Conservation (phyloP, 2,329 filamentous ascomycete species). For the Aspergillus ustus region DNA sequence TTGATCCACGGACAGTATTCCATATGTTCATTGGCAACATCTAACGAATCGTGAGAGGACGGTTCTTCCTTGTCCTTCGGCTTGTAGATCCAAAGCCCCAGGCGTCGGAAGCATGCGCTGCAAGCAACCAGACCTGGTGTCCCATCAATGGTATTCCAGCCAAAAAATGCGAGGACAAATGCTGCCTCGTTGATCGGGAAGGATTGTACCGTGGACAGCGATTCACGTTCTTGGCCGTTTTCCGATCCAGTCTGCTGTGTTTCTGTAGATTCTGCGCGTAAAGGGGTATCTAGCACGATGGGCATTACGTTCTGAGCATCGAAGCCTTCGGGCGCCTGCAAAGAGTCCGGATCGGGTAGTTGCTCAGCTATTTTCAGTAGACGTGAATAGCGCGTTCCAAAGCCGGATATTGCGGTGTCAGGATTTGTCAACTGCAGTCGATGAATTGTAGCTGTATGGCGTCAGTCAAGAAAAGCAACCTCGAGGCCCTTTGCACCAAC, state of each 20-base stretch:
- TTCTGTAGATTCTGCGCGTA: constrained; percentile 27
- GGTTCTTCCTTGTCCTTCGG: constrained; percentile 64
- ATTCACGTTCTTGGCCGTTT: constrained; percentile 9
- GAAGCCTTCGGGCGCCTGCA: constrained; percentile 38
- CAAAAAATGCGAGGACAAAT: constrained; percentile 71
- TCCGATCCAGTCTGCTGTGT: constrained; percentile 17
- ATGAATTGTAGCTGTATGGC: constrained; percentile 63
- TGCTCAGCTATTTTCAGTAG: constrained; percentile 45
- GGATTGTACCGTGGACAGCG: constrained; percentile 18
- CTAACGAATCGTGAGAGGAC: constrained; percentile 57
- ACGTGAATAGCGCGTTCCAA: constrained; percentile 68
- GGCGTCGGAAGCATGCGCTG: constrained; percentile 80
- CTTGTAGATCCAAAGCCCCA: constrained; percentile 94
- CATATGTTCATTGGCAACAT: constrained; percentile 73
- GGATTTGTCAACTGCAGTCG: constrained; percentile 68
- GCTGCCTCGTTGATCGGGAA: constrained; percentile 62
- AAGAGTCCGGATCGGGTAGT: constrained; percentile 36
- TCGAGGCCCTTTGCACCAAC: constrained; percentile 54
- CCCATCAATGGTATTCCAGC: constrained; percentile 67
- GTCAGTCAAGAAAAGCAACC: constrained; percentile 61
- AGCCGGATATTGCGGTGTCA: constrained; percentile 59
- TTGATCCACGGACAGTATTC: constrained; percentile 86
- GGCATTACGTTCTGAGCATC: constrained; percentile 37
- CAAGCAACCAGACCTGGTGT: constrained; percentile 72
- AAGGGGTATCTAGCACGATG: constrained; percentile 34